Conservation (phyloP, 306 rosid genomes). For the Quercus agrifolia region DNA sequence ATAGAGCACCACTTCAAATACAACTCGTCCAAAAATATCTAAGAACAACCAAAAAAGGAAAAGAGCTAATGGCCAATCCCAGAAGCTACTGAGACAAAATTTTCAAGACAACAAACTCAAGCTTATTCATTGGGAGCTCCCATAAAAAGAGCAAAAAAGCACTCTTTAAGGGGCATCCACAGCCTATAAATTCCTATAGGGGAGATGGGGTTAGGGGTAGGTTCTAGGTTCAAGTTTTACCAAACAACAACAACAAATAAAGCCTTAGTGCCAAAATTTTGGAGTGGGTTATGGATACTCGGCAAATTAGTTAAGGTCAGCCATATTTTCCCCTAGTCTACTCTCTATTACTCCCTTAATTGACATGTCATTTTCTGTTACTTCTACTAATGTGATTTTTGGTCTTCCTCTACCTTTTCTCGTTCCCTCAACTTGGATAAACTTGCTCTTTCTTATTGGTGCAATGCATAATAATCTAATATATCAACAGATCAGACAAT, state of each 20-base stretch:
- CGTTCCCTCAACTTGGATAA: too few species aligned
- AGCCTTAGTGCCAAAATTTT: too few species aligned
- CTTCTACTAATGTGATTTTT: too few species aligned
- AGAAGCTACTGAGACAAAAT: neutral
- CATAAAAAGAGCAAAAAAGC: neutral
- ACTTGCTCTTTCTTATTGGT: too few species aligned
- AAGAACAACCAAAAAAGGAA: neutral
- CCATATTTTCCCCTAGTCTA: too few species aligned
- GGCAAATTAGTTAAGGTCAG: too few species aligned
- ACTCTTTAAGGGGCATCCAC: neutral
- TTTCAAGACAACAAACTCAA: neutral
- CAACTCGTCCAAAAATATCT: neutral
- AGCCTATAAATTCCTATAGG: neutral
- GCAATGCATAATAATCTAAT: too few species aligned
- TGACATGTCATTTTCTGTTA: too few species aligned
- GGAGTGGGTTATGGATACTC: too few species aligned
- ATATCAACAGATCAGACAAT: neutral
- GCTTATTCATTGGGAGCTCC: slow-evolving; percentile 18
- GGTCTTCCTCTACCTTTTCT: too few species aligned
- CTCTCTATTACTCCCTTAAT: too few species aligned
- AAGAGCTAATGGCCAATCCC: neutral
- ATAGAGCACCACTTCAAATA: neutral
- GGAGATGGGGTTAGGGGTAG: neutral
- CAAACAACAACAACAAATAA: neutral
- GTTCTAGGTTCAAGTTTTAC: neutral